phyloP scores from a whole-genome alignment of 306 rosid genomes.

The Chamaecrista fasciculata region DNA sequence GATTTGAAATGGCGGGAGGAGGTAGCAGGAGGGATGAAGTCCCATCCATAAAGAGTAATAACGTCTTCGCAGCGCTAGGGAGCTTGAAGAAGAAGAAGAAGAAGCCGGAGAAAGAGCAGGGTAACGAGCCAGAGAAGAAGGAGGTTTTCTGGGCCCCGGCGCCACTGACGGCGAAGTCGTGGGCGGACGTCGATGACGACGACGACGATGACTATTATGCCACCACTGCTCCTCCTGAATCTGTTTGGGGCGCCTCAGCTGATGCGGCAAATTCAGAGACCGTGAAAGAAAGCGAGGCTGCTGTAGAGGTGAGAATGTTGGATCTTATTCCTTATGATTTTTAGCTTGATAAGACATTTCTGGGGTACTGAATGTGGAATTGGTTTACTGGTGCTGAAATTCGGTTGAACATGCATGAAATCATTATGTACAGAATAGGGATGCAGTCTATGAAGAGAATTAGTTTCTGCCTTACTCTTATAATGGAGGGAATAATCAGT shows the following conservation, averaged over 20 bases:
- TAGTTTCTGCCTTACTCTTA: neutral
- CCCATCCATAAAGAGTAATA: slow-evolving; percentile 49
- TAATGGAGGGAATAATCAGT: neutral
- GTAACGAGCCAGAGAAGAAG: slow-evolving; percentile 28
- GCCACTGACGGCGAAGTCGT: slow-evolving; percentile 47
- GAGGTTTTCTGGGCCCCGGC: slow-evolving; percentile 72
- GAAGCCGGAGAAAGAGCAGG: slow-evolving; percentile 38
- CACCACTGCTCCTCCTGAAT: slow-evolving; percentile 56
- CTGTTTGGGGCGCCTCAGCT: slow-evolving; percentile 42
- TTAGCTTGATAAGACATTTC: neutral
- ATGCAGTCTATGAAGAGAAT: neutral
- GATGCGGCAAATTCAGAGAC: slow-evolving; percentile 16
- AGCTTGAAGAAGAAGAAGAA: slow-evolving; percentile 73
- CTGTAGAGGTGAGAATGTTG: slow-evolving; percentile 30
- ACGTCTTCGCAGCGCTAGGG: slow-evolving; percentile 75
- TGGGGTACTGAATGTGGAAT: neutral
- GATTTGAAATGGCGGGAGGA: slow-evolving; percentile 59
- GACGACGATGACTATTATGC: slow-evolving; percentile 72
- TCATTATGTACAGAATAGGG: neutral
- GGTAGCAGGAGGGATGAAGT: slow-evolving; percentile 58
- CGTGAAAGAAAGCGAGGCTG: slow-evolving; percentile 25
- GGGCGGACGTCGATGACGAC: slow-evolving; percentile 83
- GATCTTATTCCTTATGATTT: neutral
- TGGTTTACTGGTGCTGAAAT: neutral
- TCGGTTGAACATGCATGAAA: neutral